A percentile compares a stretch with the other conserved stretches of the same genome.
Conservation (phyloP, 768 basidiomycete species). For the Lactarius hatsudake region DNA sequence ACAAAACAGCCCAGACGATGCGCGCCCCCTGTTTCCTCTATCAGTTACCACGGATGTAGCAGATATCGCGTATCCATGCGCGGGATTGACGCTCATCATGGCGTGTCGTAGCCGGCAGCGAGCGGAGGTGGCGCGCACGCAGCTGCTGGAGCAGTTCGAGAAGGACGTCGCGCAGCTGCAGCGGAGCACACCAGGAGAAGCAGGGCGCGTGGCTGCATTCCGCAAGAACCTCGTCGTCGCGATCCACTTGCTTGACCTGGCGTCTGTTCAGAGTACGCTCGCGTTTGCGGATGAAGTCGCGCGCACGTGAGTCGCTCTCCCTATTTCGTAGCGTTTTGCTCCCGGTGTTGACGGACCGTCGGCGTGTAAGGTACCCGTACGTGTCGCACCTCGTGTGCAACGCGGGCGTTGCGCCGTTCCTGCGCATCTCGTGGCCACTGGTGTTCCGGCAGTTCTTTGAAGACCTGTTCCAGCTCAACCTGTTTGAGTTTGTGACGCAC, state of each 20-base stretch:
- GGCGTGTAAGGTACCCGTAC: slow-evolving; percentile 61
- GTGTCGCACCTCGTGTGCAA: slow-evolving; percentile 80
- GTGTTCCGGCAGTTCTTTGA: slow-evolving; percentile 48
- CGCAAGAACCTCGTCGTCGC: slow-evolving; percentile 56
- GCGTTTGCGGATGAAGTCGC: slow-evolving; percentile 55
- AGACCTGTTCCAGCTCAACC: slow-evolving; percentile 29
- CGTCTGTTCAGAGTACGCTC: slow-evolving; percentile 57
- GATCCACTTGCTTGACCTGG: slow-evolving; percentile 62
- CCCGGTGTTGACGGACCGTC: neutral
- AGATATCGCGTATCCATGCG: slow-evolving; percentile 35
- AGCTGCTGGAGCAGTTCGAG: slow-evolving; percentile 55
- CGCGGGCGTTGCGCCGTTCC: slow-evolving; percentile 67
- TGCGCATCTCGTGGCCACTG: slow-evolving; percentile 48
- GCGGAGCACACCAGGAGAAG: slow-evolving; percentile 36
- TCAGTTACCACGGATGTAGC: slow-evolving; percentile 25
- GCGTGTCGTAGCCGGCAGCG: slow-evolving; percentile 70
- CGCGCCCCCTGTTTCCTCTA: slow-evolving; percentile 43
- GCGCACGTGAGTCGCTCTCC: slow-evolving; percentile 44
- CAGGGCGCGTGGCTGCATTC: slow-evolving; percentile 57
- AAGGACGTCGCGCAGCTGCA: slow-evolving; percentile 44
- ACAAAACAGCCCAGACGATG: slow-evolving; percentile 49
- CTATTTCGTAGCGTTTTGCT: neutral
- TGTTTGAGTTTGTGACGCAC: slow-evolving; percentile 47
- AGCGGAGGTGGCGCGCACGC: slow-evolving; percentile 58
- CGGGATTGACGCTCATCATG: slow-evolving; percentile 71